A percentile compares a stretch with the other conserved stretches of the same genome.
These are phyloP conservation scores for Alloteropsis angusta DNA, from an alignment of 202 grass and related monocot genomes.

Conservation along the genomic window DNA sequence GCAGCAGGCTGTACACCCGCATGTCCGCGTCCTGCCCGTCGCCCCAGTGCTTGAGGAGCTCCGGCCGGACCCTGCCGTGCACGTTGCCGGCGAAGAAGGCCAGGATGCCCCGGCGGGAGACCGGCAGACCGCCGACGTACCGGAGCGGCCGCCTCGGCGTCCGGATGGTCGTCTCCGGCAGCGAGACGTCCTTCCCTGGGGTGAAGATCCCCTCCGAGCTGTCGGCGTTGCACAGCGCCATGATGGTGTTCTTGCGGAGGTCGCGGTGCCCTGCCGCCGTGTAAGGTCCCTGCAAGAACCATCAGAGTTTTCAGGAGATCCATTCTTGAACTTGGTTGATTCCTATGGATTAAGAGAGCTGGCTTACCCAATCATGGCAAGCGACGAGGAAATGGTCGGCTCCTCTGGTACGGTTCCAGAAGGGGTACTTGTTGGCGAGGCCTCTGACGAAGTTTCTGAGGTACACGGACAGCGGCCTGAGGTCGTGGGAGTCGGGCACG, in stretches of 20 bases:
- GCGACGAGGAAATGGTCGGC: slow-evolving; percentile 85
- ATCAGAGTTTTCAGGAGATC: background rate
- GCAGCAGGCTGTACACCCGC: slow-evolving; percentile 46
- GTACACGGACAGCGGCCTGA: slow-evolving; percentile 52
- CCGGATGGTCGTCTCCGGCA: slow-evolving; percentile 76
- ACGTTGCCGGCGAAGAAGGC: slow-evolving; percentile 85
- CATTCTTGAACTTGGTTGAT: background rate
- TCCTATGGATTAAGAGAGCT: background rate
- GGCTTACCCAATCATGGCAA: slow-evolving; percentile 80
- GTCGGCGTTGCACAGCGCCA: slow-evolving; percentile 85
- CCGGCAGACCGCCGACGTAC: slow-evolving; percentile 47
- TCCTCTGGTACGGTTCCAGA: slow-evolving; percentile 74
- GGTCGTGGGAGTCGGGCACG: slow-evolving; percentile 59
- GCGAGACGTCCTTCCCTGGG: slow-evolving; percentile 63
- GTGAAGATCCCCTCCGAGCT: slow-evolving; percentile 78
- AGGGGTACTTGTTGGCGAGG: slow-evolving; percentile 64
- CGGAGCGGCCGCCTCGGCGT: slow-evolving; percentile 47
- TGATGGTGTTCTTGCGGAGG: slow-evolving; percentile 63
- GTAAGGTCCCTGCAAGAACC: slow-evolving; percentile 61
- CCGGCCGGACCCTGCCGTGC: slow-evolving; percentile 70
- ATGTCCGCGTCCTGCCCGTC: slow-evolving; percentile 55
- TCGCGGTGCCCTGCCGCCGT: slow-evolving; percentile 58
- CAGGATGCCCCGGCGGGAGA: slow-evolving; percentile 60
- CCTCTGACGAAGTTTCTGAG: slow-evolving; percentile 67
- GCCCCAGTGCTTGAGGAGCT: slow-evolving; percentile 65